Conservation (phyloP, 345 rosid genomes). For the Linum lewisii region DNA sequence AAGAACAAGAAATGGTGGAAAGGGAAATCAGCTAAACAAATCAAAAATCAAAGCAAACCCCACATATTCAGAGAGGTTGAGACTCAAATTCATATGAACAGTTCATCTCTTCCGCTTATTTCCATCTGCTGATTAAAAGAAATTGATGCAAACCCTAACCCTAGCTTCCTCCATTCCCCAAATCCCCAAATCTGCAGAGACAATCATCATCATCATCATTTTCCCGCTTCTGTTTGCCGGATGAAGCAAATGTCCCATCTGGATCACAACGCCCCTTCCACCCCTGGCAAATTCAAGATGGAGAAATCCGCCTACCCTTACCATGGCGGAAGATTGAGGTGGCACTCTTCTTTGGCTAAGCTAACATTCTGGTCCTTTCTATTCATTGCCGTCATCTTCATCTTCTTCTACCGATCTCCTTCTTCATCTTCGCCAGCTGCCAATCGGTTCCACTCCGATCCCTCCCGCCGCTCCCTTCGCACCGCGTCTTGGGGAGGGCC, state of each 20-base stretch:
- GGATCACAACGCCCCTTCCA: conserved; percentile 60
- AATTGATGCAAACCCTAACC: neutral
- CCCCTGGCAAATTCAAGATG: conserved; percentile 95
- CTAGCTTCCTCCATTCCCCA: neutral
- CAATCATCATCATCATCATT: neutral
- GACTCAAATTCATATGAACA: neutral
- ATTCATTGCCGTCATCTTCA: conserved; percentile 58
- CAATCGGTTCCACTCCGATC: conserved; percentile 47
- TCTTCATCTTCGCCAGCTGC: neutral
- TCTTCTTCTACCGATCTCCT: conserved; percentile 83
- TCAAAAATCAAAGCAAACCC: neutral
- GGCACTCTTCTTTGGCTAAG: conserved; percentile 69
- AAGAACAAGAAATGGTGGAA: neutral
- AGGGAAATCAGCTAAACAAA: neutral
- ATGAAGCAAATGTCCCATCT: conserved; percentile 71
- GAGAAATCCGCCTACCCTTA: conserved; percentile 57
- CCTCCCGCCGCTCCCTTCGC: conserved; percentile 75
- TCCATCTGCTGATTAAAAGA: neutral
- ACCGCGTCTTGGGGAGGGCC: conserved; percentile 68
- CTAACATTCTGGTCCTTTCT: conserved; percentile 78
- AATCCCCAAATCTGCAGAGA: neutral
- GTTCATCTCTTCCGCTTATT: neutral
- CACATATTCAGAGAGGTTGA: neutral
- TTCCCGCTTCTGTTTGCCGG: conserved; percentile 8
- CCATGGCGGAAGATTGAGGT: conserved; percentile 32